Evolutionary conservation across 768 basidiomycete species (phyloP).

Genomic region (Podaxis rugospora): DNA sequence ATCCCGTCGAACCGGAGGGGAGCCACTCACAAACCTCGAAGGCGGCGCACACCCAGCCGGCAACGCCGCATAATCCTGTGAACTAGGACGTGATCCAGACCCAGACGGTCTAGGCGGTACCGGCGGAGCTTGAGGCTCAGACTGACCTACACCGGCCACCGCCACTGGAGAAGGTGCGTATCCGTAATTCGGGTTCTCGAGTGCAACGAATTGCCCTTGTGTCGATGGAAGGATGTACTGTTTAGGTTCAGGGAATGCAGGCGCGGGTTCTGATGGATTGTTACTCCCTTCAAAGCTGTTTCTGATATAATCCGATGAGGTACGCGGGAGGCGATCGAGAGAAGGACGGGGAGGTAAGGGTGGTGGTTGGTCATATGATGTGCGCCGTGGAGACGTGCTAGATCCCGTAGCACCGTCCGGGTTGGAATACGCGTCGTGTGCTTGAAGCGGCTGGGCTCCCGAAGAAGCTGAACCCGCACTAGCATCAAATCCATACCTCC

Average conservation of each 20-base stretch:
- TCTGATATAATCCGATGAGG: neutral
- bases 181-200: neutral
- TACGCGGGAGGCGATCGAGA: neutral
- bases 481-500: neutral
- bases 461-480: neutral
- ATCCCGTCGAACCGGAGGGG: neutral
- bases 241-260: neutral
- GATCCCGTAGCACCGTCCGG: neutral
- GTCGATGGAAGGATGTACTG: neutral
- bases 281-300: neutral
- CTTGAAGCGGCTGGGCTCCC: neutral
- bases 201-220: neutral
- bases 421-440: neutral
- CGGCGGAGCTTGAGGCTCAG: neutral
- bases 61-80: neutral
- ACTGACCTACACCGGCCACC: neutral
- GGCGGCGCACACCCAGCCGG: constrained; percentile 1
- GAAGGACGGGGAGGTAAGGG: neutral
- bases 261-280: neutral
- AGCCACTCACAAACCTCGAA: neutral
- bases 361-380: neutral
- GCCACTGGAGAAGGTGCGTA: neutral
- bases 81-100: neutral
- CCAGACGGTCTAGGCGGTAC: neutral
- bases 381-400: neutral